phyloP scores from a whole-genome alignment of 257 asterid genomes.

The Vinca minor region DNA sequence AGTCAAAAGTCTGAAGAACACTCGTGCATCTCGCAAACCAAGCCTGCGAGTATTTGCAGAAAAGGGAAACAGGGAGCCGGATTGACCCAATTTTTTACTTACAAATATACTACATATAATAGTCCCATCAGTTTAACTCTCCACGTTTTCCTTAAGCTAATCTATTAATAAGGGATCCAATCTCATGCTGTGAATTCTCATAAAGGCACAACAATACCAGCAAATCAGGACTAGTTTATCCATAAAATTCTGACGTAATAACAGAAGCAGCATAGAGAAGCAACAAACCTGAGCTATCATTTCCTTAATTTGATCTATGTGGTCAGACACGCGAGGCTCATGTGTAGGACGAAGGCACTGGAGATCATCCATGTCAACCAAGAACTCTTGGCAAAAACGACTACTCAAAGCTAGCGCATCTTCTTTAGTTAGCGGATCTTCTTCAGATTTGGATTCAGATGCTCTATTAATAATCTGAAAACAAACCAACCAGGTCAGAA shows the following conservation, averaged over 20 bases:
- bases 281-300: constrained; percentile 65
- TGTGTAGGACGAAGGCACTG: constrained; percentile 76
- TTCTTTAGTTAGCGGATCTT: constrained; percentile 52
- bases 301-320: constrained; percentile 62
- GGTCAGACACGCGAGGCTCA: constrained; percentile 74
- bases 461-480: constrained; percentile 75
- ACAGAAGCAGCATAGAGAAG: background rate
- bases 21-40: no score
- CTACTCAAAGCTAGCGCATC: constrained; percentile 59
- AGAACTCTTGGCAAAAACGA: constrained; percentile 72
- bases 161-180: background rate
- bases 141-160: background rate
- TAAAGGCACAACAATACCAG: background rate
- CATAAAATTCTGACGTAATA: background rate
- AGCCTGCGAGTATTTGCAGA: background rate
- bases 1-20: no score
- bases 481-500: background rate
- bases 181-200: background rate
- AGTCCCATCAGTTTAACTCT: background rate
- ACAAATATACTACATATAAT: background rate
- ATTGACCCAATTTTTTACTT: background rate
- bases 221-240: background rate
- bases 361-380: constrained; percentile 70
- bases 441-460: no score
- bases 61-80: background rate